Conservation (phyloP, 192 early-diverging fungal genomes). For the Umbelopsis isabellina region DNA sequence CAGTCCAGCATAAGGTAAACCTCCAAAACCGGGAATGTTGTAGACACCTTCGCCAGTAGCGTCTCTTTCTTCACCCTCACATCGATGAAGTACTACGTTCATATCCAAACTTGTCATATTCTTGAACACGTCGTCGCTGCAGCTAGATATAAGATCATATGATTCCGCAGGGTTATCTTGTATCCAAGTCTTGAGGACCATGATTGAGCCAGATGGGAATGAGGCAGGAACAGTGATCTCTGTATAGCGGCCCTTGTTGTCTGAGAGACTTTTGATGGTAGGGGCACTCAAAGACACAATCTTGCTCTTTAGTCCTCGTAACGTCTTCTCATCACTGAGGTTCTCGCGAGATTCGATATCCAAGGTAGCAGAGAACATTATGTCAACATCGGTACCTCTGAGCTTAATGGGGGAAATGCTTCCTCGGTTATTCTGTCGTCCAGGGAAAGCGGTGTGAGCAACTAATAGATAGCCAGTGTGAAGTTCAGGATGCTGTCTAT, state of each 20-base stretch:
- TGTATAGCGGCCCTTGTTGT: constrained; percentile 59
- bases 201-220: constrained; percentile 89
- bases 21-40: constrained; percentile 86
- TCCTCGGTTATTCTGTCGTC: constrained; percentile 37
- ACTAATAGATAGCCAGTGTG: constrained; percentile 93
- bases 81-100: constrained; percentile 86
- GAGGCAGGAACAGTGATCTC: constrained; percentile 61
- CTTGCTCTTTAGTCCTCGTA: constrained; percentile 51
- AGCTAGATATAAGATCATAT: constrained; percentile 61
- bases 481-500: constrained; percentile 88
- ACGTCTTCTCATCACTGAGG: constrained; percentile 25
- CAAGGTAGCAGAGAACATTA: constrained; percentile 62
- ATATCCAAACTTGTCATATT: constrained; percentile 70
- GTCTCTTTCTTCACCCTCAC: constrained; percentile 88
- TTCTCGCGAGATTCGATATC: constrained; percentile 42
- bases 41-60: constrained; percentile 79
- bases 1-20: constrained; percentile 86
- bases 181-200: constrained; percentile 66
- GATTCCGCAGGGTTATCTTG: constrained; percentile 53
- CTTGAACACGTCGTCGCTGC: constrained; percentile 67
- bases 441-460: constrained; percentile 84
- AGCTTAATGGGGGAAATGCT: constrained; percentile 62
- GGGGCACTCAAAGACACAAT: constrained; percentile 57
- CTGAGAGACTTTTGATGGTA: constrained; percentile 43
- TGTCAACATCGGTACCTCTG: constrained; percentile 56